Evolutionary conservation across 306 rosid genomes (phyloP), one percentile per base, ranked within the genome.

Genomic region (Rosa lucieae): DNA sequence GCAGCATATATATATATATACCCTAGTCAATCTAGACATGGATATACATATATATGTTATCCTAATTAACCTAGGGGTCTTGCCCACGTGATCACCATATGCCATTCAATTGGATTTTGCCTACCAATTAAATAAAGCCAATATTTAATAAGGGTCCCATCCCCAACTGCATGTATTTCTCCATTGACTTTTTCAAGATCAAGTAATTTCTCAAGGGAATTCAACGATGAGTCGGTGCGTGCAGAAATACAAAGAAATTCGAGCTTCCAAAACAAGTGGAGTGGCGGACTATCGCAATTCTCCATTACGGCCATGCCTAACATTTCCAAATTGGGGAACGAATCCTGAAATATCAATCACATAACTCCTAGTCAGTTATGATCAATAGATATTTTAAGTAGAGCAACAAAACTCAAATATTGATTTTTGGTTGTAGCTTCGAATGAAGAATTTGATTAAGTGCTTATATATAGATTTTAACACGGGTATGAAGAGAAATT

Each of bases 211-310:
- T 39, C 5, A 10, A 67, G 72, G 23, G 48, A 67, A 17, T 0
- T 17, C 20, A 35, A 4, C n/a, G 72, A 67, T 7, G 72, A 39
- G 72, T 67, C 39, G 48, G 13, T 1, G 49, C 1, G 4, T 2
- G 44, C 48, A 8, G 10, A 17, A 17, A 0, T 43, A 67, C 0
- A 6, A 4, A 32, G 44, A 1, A 0, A 0, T 0, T 67, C 3
- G 0, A 39, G 44, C 0, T 39, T 32, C 13, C 13, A 10, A 0
- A 67, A 43, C n/a, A 17, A 67, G 20, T 35, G 2, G 72, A n/a
- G 44, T 6, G 21, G 44, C 2, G 72, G 21, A 67, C 15, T 10
- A 39, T 67, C 46, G 13, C 72, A 39, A 1, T 15, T 1, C 72
- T 39, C 72, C 32, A 1, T 7, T 40, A 21, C 11, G 6, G 0